phyloP scores from a whole-genome alignment of 2,329 filamentous ascomycete genomes.

The Pseudogymnoascus sp. region DNA sequence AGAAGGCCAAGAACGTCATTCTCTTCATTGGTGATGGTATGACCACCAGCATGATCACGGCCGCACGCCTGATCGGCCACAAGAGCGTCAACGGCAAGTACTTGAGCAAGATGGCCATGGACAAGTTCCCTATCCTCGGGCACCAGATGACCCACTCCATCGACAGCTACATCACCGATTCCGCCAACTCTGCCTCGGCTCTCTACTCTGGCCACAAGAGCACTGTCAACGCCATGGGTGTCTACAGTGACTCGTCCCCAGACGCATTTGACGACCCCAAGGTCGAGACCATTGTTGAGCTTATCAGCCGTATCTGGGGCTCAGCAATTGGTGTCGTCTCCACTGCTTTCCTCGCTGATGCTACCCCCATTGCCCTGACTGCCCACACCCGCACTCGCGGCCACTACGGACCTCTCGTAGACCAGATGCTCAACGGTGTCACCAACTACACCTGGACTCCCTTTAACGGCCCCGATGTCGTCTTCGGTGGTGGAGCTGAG shows the following conservation, averaged over 20 bases:
- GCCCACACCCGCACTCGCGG: constrained; percentile 64
- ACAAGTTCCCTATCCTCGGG: constrained; percentile 76
- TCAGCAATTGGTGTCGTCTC: constrained; percentile 58
- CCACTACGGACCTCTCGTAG: constrained; percentile 63
- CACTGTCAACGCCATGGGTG: constrained; percentile 69
- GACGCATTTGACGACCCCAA: constrained; percentile 75
- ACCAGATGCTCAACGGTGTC: constrained; percentile 67
- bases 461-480: constrained; percentile 67
- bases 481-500: constrained; percentile 76
- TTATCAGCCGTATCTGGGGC: constrained; percentile 62
- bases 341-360: constrained; percentile 75
- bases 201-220: constrained; percentile 79
- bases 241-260: constrained; percentile 70
- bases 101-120: constrained; percentile 64
- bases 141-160: constrained; percentile 87
- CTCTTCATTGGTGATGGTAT: constrained; percentile 73
- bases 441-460: constrained; percentile 76
- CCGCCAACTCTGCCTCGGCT: constrained; percentile 74
- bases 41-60: constrained; percentile 72
- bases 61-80: constrained; percentile 72
- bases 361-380: constrained; percentile 67
- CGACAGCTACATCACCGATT: constrained; percentile 79
- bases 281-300: constrained; percentile 73
- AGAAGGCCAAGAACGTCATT: constrained; percentile 77
- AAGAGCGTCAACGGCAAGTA: constrained; percentile 80